A percentile compares a stretch with the other conserved stretches of the same genome.
Evolutionary conservation across 257 asterid species (phyloP).

Genomic region (Oldenlandia corymbosa): DNA sequence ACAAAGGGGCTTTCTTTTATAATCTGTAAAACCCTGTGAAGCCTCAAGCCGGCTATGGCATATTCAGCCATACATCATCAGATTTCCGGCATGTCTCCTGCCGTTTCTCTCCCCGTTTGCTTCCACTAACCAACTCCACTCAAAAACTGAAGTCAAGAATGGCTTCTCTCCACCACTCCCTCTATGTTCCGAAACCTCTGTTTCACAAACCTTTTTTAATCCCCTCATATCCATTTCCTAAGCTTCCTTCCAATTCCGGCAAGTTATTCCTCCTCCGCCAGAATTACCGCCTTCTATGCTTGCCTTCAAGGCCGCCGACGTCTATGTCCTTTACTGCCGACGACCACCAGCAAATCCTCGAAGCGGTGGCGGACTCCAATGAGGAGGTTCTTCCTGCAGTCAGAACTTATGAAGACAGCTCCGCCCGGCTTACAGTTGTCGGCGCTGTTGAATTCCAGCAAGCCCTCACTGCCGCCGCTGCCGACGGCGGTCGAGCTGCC

Average conservation of each 20-base stretch:
- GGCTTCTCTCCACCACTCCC: conserved; percentile 38
- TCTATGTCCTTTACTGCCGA: conserved; percentile 19
- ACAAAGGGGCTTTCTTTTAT: too few relatives aligned
- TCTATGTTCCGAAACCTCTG: conserved; percentile 3
- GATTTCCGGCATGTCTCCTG: too few relatives aligned
- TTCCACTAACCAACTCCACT: too few relatives aligned
- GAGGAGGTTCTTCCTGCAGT: conserved; percentile 48
- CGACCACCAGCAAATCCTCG: conserved; percentile 46
- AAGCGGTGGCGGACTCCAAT: conserved; percentile 41
- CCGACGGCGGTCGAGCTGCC: conserved; percentile 83
- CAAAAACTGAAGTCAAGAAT: too few relatives aligned
- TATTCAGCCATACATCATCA: too few relatives aligned
- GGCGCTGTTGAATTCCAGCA: conserved; percentile 77
- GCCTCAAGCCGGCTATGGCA: too few relatives aligned
- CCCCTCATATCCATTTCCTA: conserved; percentile 18
- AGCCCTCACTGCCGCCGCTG: conserved; percentile 91
- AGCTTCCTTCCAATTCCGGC: conserved; percentile 17
- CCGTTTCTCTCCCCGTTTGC: too few relatives aligned
- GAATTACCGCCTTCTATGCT: conserved; percentile 25
- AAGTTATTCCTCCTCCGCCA: conserved; percentile 6
- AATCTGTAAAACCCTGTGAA: too few relatives aligned
- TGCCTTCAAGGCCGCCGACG: conserved; percentile 29
- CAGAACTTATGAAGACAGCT: conserved; percentile 71
- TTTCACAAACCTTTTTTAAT: conserved; percentile 12
- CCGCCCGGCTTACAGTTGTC: conserved; percentile 60